Percentiles rank a stretch among this genome's conserved stretches.
Evolutionary conservation across 352 stramenopile genomes (phyloP).

Genomic region (Blastocystis sp.): DNA sequence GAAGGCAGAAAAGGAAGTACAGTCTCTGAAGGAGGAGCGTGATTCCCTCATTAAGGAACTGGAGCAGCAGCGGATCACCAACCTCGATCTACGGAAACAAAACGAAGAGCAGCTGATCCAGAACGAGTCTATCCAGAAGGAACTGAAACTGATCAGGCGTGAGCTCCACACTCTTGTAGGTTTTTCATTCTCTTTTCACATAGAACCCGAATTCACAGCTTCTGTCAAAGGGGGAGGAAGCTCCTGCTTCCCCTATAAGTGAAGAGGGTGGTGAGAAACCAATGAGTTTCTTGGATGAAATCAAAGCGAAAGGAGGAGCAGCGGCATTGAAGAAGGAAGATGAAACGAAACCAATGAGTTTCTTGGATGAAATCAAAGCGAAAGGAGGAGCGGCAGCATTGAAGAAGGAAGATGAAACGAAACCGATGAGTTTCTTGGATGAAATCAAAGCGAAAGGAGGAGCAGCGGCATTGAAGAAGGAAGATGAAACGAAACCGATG

Average conservation of each 20-base stretch:
- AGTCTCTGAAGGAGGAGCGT: neutral
- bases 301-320: neutral
- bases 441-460: conserved; percentile 17
- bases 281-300: neutral
- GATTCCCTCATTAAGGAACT: neutral
- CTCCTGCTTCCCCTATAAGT: neutral
- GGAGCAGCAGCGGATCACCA: neutral
- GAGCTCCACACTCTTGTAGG: neutral
- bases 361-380: neutral
- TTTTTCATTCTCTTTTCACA: neutral
- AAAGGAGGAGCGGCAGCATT: neutral
- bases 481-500: neutral
- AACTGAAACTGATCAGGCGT: neutral
- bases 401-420: neutral
- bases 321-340: neutral
- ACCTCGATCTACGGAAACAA: neutral
- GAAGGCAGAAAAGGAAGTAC: neutral
- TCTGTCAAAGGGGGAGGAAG: neutral
- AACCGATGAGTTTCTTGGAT: neutral
- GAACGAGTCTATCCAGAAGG: neutral
- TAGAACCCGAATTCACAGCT: neutral
- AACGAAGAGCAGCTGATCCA: neutral
- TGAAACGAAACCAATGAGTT: neutral
- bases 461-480: neutral
- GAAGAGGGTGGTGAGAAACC: no score